Base-by-base conservation (phyloP, 2,329 filamentous ascomycete genomes). In the Phaeosphaeria sp. region DNA sequence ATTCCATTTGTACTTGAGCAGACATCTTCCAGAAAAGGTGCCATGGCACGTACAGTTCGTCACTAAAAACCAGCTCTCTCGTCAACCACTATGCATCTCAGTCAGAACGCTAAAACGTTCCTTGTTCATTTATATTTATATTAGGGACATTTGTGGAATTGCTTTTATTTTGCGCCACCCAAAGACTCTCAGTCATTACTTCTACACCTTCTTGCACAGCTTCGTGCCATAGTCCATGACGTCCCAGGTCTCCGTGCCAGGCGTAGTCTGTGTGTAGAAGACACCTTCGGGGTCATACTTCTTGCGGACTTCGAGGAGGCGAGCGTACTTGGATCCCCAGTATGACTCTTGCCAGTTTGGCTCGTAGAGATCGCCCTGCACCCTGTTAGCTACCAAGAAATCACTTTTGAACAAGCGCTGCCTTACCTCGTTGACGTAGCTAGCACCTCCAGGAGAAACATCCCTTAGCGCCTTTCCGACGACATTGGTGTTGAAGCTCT, bases 321-420 rank as follows among this genome's bases (percentile, higher is more conserved):
- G 61, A 3, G 67, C 57, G 46, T 77, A 77, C 21, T 77, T 77
- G 5, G 51, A 57, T 0, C 75, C 75, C 72, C 73, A 77, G 57
- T 75, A 77, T 22, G 72, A 61, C 30, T 69, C 55, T 42, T 76
- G 74, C 73, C 73, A 77, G 56, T 76, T 67, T 1, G 74, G 74
- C 57, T 76, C 74, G 39, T 76, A 63, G 17, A 76, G 55, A 60
- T 76, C 73, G 13, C 74, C 74, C 65, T 72, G 55, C 54, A 50
- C 24, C 33, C 3, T 40, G 3, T 61, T 53, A 56, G 52, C 43
- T 51, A n/a, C 17, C 11, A 39, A 9, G n/a, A 20, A 21, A 5
- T 21, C 25, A 49, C 18, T 30, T 9, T 18, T 33, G 22, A n/a
- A 33, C 6, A 45, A 5, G 45, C 60, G 53, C 5, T 20, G 39